Percentiles rank a stretch among this genome's conserved stretches.
Conservation (phyloP, 75 land plant genomes). For the Pseudotsuga menziesii region DNA sequence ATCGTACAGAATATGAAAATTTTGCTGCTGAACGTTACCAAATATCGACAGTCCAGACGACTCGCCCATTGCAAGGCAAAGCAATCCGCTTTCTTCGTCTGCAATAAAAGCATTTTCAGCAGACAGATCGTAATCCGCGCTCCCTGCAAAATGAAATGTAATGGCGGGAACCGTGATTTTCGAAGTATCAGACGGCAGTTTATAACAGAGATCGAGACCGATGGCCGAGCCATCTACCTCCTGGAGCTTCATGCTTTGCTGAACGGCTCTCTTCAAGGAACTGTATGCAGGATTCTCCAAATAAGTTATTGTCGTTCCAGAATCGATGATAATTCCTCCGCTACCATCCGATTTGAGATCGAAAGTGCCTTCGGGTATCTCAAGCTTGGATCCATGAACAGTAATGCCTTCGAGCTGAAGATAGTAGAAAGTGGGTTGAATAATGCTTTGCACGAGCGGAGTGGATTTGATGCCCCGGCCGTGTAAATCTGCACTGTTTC, state of each 20-base stretch:
- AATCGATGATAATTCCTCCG: constrained; percentile 23
- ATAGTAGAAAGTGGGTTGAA: constrained; percentile 19
- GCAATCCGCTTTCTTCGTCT: constrained; percentile 9
- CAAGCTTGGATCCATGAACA: constrained; percentile 14
- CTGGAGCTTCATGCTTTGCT: neutral
- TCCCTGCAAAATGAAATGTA: constrained; percentile 19
- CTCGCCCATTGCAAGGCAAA: constrained; percentile 1
- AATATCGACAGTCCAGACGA: neutral
- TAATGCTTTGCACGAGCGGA: constrained; percentile 14
- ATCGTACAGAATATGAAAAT: constrained; percentile 11
- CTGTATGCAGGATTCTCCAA: constrained; percentile 8
- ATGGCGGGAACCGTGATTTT: constrained; percentile 10
- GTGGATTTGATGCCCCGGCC: neutral
- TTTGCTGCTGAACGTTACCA: constrained; percentile 15
- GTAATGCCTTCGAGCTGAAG: constrained; percentile 19
- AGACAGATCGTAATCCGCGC: constrained; percentile 20
- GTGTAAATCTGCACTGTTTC: constrained; percentile 10
- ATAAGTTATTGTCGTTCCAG: constrained; percentile 25
- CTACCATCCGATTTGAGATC: constrained; percentile 9
- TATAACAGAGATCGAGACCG: constrained; percentile 18
- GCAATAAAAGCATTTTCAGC: constrained; percentile 12
- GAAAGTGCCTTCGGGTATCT: constrained; percentile 1
- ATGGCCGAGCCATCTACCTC: constrained; percentile 7
- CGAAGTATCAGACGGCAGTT: neutral
- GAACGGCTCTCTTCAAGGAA: neutral